phyloP scores from a whole-genome alignment of 768 basidiomycete species.

The Tremella mesenterica region DNA sequence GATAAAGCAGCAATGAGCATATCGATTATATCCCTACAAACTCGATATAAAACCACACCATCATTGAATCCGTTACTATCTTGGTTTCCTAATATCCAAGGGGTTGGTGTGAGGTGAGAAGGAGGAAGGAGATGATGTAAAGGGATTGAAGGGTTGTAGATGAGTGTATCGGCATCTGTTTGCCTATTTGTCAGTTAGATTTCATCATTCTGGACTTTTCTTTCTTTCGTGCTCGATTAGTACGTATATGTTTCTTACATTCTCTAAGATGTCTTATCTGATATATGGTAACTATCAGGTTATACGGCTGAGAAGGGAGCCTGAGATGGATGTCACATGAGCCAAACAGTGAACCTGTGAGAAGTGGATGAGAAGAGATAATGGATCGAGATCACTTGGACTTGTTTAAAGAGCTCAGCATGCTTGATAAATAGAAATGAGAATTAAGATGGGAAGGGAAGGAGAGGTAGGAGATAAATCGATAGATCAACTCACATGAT shows the following conservation, averaged over 20 bases:
- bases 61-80: slow-evolving; percentile 8
- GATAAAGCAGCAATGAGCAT: neutral
- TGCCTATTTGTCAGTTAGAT: neutral
- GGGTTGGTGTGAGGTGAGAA: neutral
- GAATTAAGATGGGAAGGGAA: no score
- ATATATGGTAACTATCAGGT: no score
- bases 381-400: no score
- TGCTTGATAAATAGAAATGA: no score
- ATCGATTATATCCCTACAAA: neutral
- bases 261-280: no score
- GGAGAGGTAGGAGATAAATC: neutral
- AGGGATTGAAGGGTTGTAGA: slow-evolving; percentile 6
- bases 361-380: no score
- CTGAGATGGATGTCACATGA: no score
- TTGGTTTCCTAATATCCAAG: slow-evolving; percentile 8
- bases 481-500: neutral
- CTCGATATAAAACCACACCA: slow-evolving; percentile 4
- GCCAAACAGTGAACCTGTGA: no score
- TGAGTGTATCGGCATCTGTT: slow-evolving; percentile 7
- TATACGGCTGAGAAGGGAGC: no score
- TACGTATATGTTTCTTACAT: no score
- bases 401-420: no score
- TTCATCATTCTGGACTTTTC: no score
- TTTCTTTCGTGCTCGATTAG: neutral
- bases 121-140: neutral